These are phyloP conservation scores for Emergomyces africanus DNA, from an alignment of 2,329 filamentous ascomycete species.

Conservation along the genomic window DNA sequence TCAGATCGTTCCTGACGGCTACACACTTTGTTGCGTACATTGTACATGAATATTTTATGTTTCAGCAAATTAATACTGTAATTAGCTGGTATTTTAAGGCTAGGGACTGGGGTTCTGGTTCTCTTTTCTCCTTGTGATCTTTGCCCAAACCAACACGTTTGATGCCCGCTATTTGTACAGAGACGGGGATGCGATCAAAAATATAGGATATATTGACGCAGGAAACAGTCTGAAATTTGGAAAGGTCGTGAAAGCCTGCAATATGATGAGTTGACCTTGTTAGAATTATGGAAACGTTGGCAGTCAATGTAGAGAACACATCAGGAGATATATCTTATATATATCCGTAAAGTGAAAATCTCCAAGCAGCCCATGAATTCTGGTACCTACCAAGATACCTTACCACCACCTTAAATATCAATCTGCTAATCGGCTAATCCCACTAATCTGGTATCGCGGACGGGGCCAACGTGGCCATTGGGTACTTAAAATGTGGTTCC, in stretches of 20 bases:
- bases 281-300: not conserved
- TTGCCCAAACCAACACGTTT: not conserved
- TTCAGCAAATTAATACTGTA: not conserved
- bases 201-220: not conserved
- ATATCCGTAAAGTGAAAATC: not conserved
- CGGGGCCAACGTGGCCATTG: no score
- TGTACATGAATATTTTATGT: not conserved
- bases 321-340: no score
- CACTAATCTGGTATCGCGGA: no score
- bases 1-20: not conserved
- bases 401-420: not conserved
- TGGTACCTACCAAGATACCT: not conserved
- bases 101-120: not conserved
- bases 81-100: not conserved
- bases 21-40: not conserved
- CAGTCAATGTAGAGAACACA: not conserved
- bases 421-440: no score
- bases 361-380: not conserved
- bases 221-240: not conserved
- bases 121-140: not conserved
- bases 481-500: not conserved
- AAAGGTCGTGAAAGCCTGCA: not conserved
- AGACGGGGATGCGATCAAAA: not conserved
- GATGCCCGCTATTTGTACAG: not conserved
- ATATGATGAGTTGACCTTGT: not conserved